Conservation (phyloP, 1,139 yeast genomes). For the Hansenula sp. region DNA sequence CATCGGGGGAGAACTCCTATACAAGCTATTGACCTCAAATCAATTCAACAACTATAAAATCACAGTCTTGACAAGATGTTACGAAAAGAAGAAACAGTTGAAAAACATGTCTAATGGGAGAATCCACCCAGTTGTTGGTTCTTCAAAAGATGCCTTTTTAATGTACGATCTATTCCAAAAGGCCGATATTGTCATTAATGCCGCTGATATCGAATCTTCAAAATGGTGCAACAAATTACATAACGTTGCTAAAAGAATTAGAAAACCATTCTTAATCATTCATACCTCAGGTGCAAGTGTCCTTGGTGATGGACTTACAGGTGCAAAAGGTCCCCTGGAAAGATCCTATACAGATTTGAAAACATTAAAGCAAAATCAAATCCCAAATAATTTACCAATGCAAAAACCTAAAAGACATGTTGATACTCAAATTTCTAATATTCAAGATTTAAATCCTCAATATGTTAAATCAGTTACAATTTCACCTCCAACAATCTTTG, state of each 20-base stretch:
- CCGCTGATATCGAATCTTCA: conserved; percentile 37
- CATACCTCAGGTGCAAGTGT: conserved; percentile 36
- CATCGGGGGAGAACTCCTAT: conserved; percentile 32
- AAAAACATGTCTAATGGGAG: conserved; percentile 19
- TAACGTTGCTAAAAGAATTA: conserved; percentile 23
- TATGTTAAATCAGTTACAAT: conserved; percentile 7
- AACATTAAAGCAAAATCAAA: conserved; percentile 25
- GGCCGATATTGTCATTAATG: conserved; percentile 33
- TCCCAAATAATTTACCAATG: conserved; percentile 26
- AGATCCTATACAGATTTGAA: conserved; percentile 30
- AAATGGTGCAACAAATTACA: conserved; percentile 24
- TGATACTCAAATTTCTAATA: conserved; percentile 31
- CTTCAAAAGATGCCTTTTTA: conserved; percentile 25
- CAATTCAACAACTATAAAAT: not conserved
- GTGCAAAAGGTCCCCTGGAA: conserved; percentile 23
- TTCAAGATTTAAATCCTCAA: conserved; percentile 20
- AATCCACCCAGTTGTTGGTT: conserved; percentile 23
- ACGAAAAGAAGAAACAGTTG: conserved; percentile 26
- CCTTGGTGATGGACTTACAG: conserved; percentile 10
- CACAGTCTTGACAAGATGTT: conserved; percentile 13
- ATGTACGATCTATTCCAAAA: conserved; percentile 23
- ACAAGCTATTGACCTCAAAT: conserved; percentile 17
- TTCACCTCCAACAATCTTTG: conserved; percentile 10
- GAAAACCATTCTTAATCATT: conserved; percentile 27
- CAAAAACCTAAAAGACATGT: conserved; percentile 37